Base-by-base conservation (phyloP, 2,329 filamentous ascomycete species). In the Aspergillus novofumigatus region DNA sequence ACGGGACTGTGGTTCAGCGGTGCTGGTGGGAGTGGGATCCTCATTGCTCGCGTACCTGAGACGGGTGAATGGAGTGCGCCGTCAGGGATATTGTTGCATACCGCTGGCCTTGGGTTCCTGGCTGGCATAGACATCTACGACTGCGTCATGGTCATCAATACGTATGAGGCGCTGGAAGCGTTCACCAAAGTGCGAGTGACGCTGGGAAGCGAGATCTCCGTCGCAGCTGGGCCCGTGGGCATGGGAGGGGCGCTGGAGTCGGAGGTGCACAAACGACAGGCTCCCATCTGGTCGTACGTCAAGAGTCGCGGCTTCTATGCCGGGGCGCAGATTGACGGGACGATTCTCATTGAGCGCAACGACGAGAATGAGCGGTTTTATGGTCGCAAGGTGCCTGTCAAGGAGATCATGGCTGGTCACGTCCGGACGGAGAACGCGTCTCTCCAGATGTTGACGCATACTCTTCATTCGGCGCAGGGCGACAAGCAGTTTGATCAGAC, bases 111-210 rank as follows among this genome's bases (percentile, higher is more conserved):
- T 32, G 92, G 92, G 32, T 96, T 97, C 70, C 83, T 96, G 54
- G 87, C 92, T 6, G 92, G 92, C 2, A 88, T 96, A 38, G 92
- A 97, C 70, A 91, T 96, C 32, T 97, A 96, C 78, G 92, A 97
- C 72, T 96, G 92, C 68, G 89, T 97, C 9, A 83, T 96, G n/a
- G 89, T 97, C 35, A 92, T 97, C 69, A 97, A 96, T 77, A 91
- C 89, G 45, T 85, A 90, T 47, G 83, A 90, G 54, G 91, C 92
- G 5, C 78, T 97, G 48, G 89, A 96, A 62, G 85, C 89, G 1
- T 94, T 97, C 69, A 91, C 89, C 28, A 87, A 86, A 57, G 78
- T 92, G 1, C 84, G 88, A 54, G 86, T 91, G 51, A 94, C 89
- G 0, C 78, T 97, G 1, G 92, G 92, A 4, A 86, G 88, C 47